Conservation (phyloP, 805 yeast species). For the Nakazawaea wickerhamii region DNA sequence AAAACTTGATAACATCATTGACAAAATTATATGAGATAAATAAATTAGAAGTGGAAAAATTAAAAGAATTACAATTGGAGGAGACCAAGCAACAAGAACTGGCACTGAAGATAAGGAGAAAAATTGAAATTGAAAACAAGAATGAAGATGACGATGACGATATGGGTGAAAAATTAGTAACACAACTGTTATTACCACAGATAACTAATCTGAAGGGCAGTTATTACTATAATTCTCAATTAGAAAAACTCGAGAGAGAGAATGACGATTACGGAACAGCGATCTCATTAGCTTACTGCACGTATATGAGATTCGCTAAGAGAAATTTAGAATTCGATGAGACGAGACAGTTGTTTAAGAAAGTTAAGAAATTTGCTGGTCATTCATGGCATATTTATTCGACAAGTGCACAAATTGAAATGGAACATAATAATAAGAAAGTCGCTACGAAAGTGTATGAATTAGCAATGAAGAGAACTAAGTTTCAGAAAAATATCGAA, state of each 20-base stretch:
- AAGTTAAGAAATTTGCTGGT: conserved; percentile 56
- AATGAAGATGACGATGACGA: conserved; percentile 10
- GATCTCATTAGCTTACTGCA: conserved; percentile 63
- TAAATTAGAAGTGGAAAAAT: conserved; percentile 21
- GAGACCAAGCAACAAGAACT: conserved; percentile 9
- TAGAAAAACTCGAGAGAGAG: conserved; percentile 22
- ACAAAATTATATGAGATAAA: conserved; percentile 28
- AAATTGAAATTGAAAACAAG: conserved; percentile 13
- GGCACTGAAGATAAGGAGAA: conserved; percentile 11
- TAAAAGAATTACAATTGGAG: conserved; percentile 16
- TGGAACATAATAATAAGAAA: conserved; percentile 54
- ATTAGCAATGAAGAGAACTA: conserved; percentile 57
- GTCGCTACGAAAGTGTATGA: conserved; percentile 76
- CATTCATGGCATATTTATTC: conserved; percentile 73
- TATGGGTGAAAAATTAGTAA: conserved; percentile 16
- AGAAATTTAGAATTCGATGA: conserved; percentile 57
- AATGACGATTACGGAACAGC: conserved; percentile 21
- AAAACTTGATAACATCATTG: conserved; percentile 43
- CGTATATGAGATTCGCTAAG: conserved; percentile 66
- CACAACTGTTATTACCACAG: background rate
- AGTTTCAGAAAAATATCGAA: conserved; percentile 42
- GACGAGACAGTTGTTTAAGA: conserved; percentile 67
- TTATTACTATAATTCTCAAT: conserved; percentile 18
- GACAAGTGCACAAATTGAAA: conserved; percentile 80
- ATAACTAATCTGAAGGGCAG: conserved; percentile 8